These are phyloP conservation scores for Verticillium albo-atrum DNA, from an alignment of 2,329 filamentous ascomycete genomes.

Conservation along the genomic window DNA sequence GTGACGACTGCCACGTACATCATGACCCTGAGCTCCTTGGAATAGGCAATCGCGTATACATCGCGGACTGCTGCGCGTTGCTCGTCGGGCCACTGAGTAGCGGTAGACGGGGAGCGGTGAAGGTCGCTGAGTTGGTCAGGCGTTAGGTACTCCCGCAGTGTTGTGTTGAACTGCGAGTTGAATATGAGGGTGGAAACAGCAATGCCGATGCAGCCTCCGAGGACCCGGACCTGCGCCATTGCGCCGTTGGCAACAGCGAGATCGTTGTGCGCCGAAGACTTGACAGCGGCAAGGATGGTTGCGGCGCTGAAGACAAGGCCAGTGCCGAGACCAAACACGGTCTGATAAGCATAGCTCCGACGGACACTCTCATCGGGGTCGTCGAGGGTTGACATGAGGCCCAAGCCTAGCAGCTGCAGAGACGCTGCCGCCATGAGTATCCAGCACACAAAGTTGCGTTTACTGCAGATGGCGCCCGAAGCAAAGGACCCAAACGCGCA, in stretches of 20 bases:
- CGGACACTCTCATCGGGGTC: conserved; percentile 25
- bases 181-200: conserved; percentile 56
- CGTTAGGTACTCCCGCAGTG: conserved; percentile 30
- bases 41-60: conserved; percentile 42
- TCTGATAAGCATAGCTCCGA: conserved; percentile 49
- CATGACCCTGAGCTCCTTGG: conserved; percentile 41
- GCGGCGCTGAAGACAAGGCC: conserved; percentile 53
- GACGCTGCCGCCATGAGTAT: conserved; percentile 44
- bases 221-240: conserved; percentile 54
- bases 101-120: conserved; percentile 38
- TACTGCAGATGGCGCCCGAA: conserved; percentile 48
- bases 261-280: conserved; percentile 40
- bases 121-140: conserved; percentile 33
- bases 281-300: conserved; percentile 53
- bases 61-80: conserved; percentile 29
- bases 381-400: conserved; percentile 42
- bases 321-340: conserved; percentile 54
- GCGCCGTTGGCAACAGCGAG: conserved; percentile 56
- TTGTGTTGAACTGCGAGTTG: conserved; percentile 36
- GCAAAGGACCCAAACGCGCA: conserved; percentile 53
- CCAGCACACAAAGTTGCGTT: conserved; percentile 47
- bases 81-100: conserved; percentile 25
- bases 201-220: conserved; percentile 57
- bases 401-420: conserved; percentile 48
- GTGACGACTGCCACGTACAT: conserved; percentile 37